Base-by-base conservation (phyloP, 164 flowering plant genomes). In the Berberis vulgaris region DNA sequence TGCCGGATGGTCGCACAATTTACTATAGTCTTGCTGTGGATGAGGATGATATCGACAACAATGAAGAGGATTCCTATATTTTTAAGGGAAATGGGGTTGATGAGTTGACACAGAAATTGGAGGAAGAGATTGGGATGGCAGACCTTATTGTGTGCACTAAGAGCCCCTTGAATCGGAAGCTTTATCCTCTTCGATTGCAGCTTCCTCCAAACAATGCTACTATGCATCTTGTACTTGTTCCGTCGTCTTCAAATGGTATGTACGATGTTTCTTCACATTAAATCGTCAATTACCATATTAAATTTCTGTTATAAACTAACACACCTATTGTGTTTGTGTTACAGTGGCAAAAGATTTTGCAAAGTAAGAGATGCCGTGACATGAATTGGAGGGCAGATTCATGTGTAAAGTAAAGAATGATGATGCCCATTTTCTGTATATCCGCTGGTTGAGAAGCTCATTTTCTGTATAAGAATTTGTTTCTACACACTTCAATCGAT, bases 91-190 rank as follows among this genome's bases (percentile, higher is more conserved):
- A 57, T 65, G 77, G 81, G 7, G 86, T 95, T 10, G 73, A 74
- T 0, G 94, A 95, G 43, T 73, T 95, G 80, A 81, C 81, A 49
- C 78, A 63, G 5, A 86, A 72, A 66, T 74, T 95, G 76, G 82
- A 76, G 80, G 96, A 86, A 58, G 96, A 83, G 57, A 80, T 84
- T 0, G 90, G 86, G 61, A 52, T 91, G 45, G 74, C 73, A 9
- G 85, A 78, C 54, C 69, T 89, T 45, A 65, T 80, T 10, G 91
- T 91, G 63, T 95, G 99, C 67, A 75, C 84, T 44, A 82, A 81
- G 1, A 91, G 85, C 62, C 87, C 85, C 0, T 68, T 91, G 75
- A 86, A 84, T 73, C 88, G 90, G 26, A 85, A 87, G 68, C 86
- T 91, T 60, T 82, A 80, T 79, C 90, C 92, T 12, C 85, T 87